Evolutionary conservation across 2,329 filamentous ascomycete genomes (phyloP).

Genomic region (Geosmithia morbida): DNA sequence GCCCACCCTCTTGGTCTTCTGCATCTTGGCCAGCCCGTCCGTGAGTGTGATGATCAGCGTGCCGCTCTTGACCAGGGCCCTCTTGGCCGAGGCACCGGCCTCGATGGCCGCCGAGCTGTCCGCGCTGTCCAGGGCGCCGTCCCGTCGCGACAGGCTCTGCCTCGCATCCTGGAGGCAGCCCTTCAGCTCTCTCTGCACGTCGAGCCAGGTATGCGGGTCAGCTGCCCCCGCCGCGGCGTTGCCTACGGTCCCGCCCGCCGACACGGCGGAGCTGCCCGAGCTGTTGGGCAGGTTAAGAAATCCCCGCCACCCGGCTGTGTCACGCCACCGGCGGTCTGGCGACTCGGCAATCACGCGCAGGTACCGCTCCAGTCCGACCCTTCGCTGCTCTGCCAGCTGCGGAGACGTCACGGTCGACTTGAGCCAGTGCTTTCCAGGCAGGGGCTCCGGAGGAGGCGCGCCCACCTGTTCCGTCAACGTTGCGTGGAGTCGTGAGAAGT

Average conservation of each 20-base stretch:
- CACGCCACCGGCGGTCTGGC: slow-evolving; percentile 64
- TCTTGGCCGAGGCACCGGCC: slow-evolving; percentile 61
- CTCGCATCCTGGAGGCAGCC: slow-evolving; percentile 49
- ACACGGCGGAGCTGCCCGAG: slow-evolving; percentile 32
- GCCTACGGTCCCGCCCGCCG: slow-evolving; percentile 27
- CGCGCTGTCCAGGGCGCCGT: slow-evolving; percentile 29
- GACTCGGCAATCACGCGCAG: slow-evolving; percentile 56
- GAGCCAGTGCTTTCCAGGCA: slow-evolving; percentile 68
- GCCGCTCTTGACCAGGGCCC: slow-evolving; percentile 53
- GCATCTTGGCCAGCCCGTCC: slow-evolving; percentile 46
- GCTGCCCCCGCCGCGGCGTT: slow-evolving; percentile 25
- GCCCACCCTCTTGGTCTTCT: slow-evolving; percentile 42
- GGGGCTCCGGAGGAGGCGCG: slow-evolving; percentile 46
- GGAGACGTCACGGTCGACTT: slow-evolving; percentile 55
- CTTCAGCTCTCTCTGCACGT: slow-evolving; percentile 63
- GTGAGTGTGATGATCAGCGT: slow-evolving; percentile 49
- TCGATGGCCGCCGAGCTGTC: slow-evolving; percentile 35
- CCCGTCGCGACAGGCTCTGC: slow-evolving; percentile 50
- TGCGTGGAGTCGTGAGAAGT: slow-evolving; percentile 55
- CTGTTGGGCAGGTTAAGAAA: slow-evolving; percentile 57
- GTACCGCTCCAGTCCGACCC: slow-evolving; percentile 54
- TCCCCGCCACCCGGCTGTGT: slow-evolving; percentile 53
- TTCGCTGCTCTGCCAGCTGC: slow-evolving; percentile 57
- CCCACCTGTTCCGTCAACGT: slow-evolving; percentile 46
- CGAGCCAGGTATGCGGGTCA: slow-evolving; percentile 60